Percentiles rank a stretch among this genome's conserved stretches.
phyloP scores from a whole-genome alignment of 345 rosid genomes.

The Euphorbia pulcherrima region DNA sequence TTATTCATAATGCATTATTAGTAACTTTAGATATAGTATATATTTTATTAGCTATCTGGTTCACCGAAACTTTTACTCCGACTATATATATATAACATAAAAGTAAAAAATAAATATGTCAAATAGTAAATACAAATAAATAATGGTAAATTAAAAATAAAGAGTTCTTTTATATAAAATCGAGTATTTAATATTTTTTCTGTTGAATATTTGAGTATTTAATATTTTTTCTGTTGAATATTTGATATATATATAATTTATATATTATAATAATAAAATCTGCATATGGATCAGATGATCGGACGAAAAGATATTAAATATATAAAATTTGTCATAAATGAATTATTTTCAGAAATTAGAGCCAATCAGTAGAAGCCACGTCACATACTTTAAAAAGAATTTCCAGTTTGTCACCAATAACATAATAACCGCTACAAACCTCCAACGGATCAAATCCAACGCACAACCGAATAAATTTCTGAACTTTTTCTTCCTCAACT shows the following conservation, averaged over 20 bases:
- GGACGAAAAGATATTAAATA: too few species aligned
- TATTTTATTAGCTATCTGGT: too few species aligned
- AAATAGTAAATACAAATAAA: background rate
- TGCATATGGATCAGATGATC: too few species aligned
- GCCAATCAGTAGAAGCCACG: background rate
- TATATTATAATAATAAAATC: too few species aligned
- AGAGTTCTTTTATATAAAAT: too few species aligned
- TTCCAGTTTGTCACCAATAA: background rate
- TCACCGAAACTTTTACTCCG: too few species aligned
- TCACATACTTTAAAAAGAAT: background rate
- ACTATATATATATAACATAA: too few species aligned
- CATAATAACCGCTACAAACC: constrained; percentile 15
- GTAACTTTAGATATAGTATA: background rate
- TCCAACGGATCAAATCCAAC: constrained; percentile 1
- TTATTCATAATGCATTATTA: background rate
- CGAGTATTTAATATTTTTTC: too few species aligned
- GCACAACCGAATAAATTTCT: background rate
- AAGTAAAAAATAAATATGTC: background rate
- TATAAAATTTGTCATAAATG: too few species aligned
- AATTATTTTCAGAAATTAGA: background rate
- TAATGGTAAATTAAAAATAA: background rate
- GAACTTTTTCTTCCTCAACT: background rate
- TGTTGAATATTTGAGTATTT: too few species aligned
- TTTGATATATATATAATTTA: too few species aligned
- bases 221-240: too few species aligned